Base-by-base conservation (phyloP, 2,329 filamentous ascomycete species). In the Sphaerulina vaccinii region DNA sequence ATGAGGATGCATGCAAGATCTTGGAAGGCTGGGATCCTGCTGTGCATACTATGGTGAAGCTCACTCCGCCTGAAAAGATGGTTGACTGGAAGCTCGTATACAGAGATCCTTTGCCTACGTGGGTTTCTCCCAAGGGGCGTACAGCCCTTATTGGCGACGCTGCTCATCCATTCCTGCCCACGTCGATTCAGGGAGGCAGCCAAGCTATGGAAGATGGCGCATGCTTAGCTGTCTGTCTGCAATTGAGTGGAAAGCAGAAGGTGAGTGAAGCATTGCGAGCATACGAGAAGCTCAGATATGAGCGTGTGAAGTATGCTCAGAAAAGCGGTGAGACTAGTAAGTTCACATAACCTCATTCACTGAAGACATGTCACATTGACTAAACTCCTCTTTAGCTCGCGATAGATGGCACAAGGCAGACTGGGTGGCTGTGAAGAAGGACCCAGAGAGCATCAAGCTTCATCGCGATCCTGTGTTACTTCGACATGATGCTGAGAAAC, bases 51-150 rank as follows among this genome's bases (percentile, higher is more conserved):
- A 74, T 76, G 2, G 71, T 79, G n/a, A 65, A 70, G 23, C 71
- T 71, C 53, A 79, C 58, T 22, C 58, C 62, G 15, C 59, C 59
- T 7, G 61, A 59, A 9, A 62, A 57, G 36, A 52, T 64, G 18
- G 70, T 80, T 1, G 78, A 81, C 60, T 81, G 77, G 76, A 80
- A 80, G 64, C 75, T 81, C 18, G 78, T 78, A 33, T 81, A 79
- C 57, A 69, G 78, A 41, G 77, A 80, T 56, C 77, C 77, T 1
- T 65, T 80, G n/a, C 75, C 77, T 0, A 78, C 70, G 67, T 81
- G 79, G 79, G 71, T 80, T 1, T 77, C 74, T 0, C 65, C 67
- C n/a, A 74, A 75, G 49, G 74, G 76, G 32, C 70, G 72, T 36
- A 78, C 80, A 46, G 76, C 72, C 1, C 66, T 80, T 22, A 66